Evolutionary conservation across 306 rosid genomes (phyloP).

Genomic region (Glycine latifolia): DNA sequence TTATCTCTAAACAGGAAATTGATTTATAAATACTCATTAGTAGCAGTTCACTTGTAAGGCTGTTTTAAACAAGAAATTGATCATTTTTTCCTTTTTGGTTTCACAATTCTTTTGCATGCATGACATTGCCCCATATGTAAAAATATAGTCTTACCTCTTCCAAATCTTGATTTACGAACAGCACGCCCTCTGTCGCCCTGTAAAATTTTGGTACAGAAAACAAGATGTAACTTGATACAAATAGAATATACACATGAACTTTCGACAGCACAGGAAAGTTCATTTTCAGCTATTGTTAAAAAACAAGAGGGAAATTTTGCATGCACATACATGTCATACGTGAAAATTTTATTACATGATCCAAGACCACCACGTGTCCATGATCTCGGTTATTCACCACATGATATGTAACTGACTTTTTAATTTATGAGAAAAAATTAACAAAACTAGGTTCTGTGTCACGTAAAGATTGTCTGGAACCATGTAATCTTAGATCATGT

Average conservation of each 20-base stretch:
- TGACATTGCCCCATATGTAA: neutral
- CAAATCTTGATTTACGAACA: conserved; percentile 79
- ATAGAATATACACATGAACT: neutral
- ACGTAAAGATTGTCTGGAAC: neutral
- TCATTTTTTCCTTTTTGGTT: neutral
- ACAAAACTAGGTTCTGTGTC: neutral
- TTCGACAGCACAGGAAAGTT: neutral
- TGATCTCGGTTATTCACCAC: neutral
- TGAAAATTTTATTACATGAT: no score
- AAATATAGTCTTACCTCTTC: conserved; percentile 64
- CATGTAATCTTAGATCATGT: neutral
- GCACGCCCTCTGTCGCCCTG: conserved; percentile 61
- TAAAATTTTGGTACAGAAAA: conserved; percentile 6
- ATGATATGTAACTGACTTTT: neutral
- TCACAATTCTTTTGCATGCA: neutral
- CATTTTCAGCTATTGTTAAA: neutral
- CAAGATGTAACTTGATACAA: conserved; percentile 24
- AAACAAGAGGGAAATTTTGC: no score
- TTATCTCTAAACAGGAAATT: conserved; percentile 55
- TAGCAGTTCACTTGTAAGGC: neutral
- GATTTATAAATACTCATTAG: neutral
- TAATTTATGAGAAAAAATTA: neutral
- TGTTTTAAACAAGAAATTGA: neutral
- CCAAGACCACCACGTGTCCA: no score
- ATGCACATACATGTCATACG: no score